A percentile compares a stretch with the other conserved stretches of the same genome.
These are phyloP conservation scores for Irpex sp. DNA, from an alignment of 1,284 basidiomycete species.

Conservation along the genomic window DNA sequence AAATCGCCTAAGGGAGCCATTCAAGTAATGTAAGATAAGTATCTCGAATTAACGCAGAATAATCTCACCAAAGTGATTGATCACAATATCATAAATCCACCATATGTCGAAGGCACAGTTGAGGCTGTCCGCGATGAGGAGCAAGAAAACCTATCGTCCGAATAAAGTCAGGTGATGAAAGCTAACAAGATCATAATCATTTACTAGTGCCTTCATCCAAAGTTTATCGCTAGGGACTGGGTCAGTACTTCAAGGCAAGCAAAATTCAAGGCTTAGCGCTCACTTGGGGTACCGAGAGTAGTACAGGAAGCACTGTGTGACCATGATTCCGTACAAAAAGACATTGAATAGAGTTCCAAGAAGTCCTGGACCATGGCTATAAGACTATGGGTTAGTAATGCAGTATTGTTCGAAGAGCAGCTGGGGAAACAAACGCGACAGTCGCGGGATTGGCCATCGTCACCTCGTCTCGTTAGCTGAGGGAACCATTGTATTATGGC, in stretches of 20 bases:
- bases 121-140: conserved; percentile 45
- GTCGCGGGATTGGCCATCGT: conserved; percentile 14
- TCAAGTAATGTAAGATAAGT: background rate
- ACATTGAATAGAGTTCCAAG: conserved; percentile 47
- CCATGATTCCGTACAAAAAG: conserved; percentile 47
- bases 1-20: conserved; percentile 26
- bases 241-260: no score
- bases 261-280: conserved; percentile 8
- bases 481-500: no score
- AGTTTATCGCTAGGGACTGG: conserved; percentile 30
- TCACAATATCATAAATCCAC: conserved; percentile 43
- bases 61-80: conserved; percentile 43
- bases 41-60: conserved; percentile 12
- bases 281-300: conserved; percentile 46
- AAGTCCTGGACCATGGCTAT: conserved; percentile 49
- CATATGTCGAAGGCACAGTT: conserved; percentile 47
- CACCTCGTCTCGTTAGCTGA: background rate
- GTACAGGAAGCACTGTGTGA: conserved; percentile 50
- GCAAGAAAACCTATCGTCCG: conserved; percentile 36
- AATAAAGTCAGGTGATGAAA: background rate
- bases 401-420: background rate
- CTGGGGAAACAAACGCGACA: conserved; percentile 14
- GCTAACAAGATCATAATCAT: conserved; percentile 10
- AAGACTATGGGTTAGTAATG: background rate
- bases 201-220: conserved; percentile 41